Conservation (phyloP, 495 filamentous ascomycete species). For the Talaromyces borbonicus region DNA sequence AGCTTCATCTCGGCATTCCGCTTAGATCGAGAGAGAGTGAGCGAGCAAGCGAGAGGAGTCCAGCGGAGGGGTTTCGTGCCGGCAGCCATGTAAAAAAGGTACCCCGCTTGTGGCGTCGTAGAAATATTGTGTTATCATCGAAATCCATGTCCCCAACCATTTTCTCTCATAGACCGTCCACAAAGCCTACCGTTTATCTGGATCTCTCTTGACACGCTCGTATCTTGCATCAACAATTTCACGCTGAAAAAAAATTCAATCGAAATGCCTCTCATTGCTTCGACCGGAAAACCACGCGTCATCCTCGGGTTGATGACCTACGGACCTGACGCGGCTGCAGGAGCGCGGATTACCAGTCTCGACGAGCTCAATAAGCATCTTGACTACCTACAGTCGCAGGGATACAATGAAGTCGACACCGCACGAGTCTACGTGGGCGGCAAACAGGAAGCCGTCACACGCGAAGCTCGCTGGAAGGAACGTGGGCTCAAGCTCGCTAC, state of each 20-base stretch:
- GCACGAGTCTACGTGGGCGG: constrained; percentile 65
- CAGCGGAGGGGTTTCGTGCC: too few relatives aligned
- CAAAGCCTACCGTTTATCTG: too few relatives aligned
- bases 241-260: too few relatives aligned
- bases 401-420: constrained; percentile 74
- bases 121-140: background rate
- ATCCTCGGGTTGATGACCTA: constrained; percentile 58
- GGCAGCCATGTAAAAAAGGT: background rate
- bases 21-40: too few relatives aligned
- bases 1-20: too few relatives aligned
- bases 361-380: constrained; percentile 55
- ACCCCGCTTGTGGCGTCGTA: background rate
- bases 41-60: too few relatives aligned
- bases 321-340: constrained; percentile 40
- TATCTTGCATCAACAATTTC: too few relatives aligned
- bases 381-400: constrained; percentile 59
- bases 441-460: constrained; percentile 74
- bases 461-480: constrained; percentile 67
- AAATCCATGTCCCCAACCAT: too few relatives aligned
- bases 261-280: constrained; percentile 46
- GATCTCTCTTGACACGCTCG: too few relatives aligned
- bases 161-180: too few relatives aligned
- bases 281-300: constrained; percentile 38
- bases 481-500: constrained; percentile 77
- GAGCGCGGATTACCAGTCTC: constrained; percentile 60